Evolutionary conservation across 352 stramenopile species (phyloP).

Genomic region (Thalassiosira delicatula): DNA sequence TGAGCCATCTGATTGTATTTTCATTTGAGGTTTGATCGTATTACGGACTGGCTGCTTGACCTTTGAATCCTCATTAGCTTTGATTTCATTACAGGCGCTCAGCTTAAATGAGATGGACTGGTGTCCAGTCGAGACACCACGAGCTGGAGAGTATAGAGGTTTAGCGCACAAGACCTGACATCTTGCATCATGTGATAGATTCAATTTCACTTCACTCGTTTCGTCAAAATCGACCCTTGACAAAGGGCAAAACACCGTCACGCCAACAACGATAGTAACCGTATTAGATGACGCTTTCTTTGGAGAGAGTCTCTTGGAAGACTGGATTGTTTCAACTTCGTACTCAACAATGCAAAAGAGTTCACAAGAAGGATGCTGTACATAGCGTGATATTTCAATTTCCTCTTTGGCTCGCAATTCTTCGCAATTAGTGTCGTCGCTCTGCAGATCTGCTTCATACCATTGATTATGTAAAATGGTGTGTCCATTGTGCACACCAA

Average conservation of each 20-base stretch:
- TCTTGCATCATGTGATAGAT: too few species aligned
- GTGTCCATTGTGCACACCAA: slow-evolving; percentile 51
- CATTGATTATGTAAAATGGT: slow-evolving; percentile 52
- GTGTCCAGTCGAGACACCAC: too few species aligned
- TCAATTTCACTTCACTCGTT: too few species aligned
- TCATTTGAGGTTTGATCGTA: too few species aligned
- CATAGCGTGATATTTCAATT: slow-evolving; percentile 33
- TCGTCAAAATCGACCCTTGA: too few species aligned
- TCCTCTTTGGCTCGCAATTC: slow-evolving; percentile 19
- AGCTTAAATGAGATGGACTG: too few species aligned
- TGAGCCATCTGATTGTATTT: slow-evolving; percentile 22
- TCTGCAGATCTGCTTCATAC: slow-evolving; percentile 31
- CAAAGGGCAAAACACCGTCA: too few species aligned
- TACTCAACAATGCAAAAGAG: slow-evolving; percentile 48
- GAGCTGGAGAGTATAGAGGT: too few species aligned
- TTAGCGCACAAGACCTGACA: too few species aligned
- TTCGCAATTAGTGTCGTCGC: slow-evolving; percentile 7
- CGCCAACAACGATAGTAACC: too few species aligned
- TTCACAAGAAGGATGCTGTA: slow-evolving; percentile 18
- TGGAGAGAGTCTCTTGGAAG: not conserved
- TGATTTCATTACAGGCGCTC: not conserved
- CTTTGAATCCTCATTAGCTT: slow-evolving; percentile 5
- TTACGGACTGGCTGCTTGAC: too few species aligned
- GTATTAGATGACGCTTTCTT: too few species aligned
- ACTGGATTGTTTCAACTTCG: slow-evolving; percentile 9